Conservation (phyloP, 2,329 filamentous ascomycete species). For the Scytalidium lignicola region DNA sequence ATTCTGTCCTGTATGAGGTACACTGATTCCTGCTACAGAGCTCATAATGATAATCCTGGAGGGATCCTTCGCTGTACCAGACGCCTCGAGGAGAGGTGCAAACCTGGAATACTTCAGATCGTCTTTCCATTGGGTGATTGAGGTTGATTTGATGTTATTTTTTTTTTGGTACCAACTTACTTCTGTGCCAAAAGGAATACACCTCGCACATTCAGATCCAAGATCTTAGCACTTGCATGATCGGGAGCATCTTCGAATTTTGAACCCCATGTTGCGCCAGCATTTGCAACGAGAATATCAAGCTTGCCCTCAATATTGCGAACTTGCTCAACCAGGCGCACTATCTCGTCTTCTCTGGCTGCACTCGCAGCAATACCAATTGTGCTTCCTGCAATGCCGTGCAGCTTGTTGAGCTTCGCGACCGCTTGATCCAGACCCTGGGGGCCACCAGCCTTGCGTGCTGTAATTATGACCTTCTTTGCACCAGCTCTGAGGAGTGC, state of each 20-base stretch:
- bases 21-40: slow-evolving; percentile 59
- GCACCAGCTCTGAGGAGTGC: slow-evolving; percentile 66
- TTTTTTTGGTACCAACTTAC: slow-evolving; percentile 27
- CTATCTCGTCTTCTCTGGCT: slow-evolving; percentile 55
- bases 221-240: slow-evolving; percentile 59
- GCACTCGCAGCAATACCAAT: slow-evolving; percentile 63
- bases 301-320: slow-evolving; percentile 50
- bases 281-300: slow-evolving; percentile 67
- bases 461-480: slow-evolving; percentile 68
- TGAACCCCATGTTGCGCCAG: slow-evolving; percentile 66
- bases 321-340: slow-evolving; percentile 53
- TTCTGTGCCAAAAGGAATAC: slow-evolving; percentile 64
- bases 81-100: slow-evolving; percentile 43
- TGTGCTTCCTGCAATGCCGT: slow-evolving; percentile 51
- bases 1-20: slow-evolving; percentile 54
- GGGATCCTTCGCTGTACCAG: slow-evolving; percentile 46
- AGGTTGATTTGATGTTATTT: slow-evolving; percentile 1
- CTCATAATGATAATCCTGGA: slow-evolving; percentile 61
- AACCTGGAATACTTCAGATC: slow-evolving; percentile 16
- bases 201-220: slow-evolving; percentile 66
- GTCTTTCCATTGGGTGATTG: too few species aligned
- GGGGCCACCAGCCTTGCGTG: slow-evolving; percentile 61
- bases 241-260: slow-evolving; percentile 58
- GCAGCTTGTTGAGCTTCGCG: slow-evolving; percentile 58
- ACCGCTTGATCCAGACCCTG: slow-evolving; percentile 52